Evolutionary conservation across 2,329 filamentous ascomycete genomes (phyloP).

Genomic region (Epichloe bromicola): DNA sequence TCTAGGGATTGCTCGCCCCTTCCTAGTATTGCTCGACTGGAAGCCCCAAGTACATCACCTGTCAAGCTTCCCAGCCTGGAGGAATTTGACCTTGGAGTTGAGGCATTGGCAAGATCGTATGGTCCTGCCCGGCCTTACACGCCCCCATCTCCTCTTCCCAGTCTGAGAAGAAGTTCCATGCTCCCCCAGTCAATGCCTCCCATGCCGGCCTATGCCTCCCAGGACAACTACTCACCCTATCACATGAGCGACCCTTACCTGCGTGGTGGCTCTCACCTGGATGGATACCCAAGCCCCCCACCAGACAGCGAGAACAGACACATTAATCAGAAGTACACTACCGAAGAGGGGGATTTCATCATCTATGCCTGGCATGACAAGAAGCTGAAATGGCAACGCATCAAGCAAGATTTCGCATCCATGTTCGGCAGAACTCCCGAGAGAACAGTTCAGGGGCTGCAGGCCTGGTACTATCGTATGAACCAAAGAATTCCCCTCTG

Average conservation of each 20-base stretch:
- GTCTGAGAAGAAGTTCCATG: slow-evolving; percentile 11
- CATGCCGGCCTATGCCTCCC: slow-evolving; percentile 10
- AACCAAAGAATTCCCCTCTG: slow-evolving; percentile 28
- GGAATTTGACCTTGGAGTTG: slow-evolving; percentile 26
- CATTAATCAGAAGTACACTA: slow-evolving; percentile 31
- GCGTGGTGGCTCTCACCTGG: slow-evolving; percentile 11
- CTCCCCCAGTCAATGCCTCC: slow-evolving; percentile 14
- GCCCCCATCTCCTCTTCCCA: slow-evolving; percentile 17
- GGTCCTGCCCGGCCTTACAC: slow-evolving; percentile 16
- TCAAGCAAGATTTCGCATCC: slow-evolving; percentile 26
- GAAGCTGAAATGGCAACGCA: slow-evolving; percentile 28
- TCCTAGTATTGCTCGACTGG: slow-evolving; percentile 11
- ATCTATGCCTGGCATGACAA: slow-evolving; percentile 31
- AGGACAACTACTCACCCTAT: slow-evolving; percentile 13
- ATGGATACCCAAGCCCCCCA: slow-evolving; percentile 23
- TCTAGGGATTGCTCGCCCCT: slow-evolving; percentile 15
- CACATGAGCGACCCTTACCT: slow-evolving; percentile 12
- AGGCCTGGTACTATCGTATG: slow-evolving; percentile 31
- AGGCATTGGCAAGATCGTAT: slow-evolving; percentile 20
- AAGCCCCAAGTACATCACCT: slow-evolving; percentile 6
- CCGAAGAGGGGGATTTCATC: slow-evolving; percentile 31
- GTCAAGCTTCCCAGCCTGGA: slow-evolving; percentile 22
- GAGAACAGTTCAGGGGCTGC: slow-evolving; percentile 27
- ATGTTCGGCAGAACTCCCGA: slow-evolving; percentile 25
- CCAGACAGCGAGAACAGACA: slow-evolving; percentile 24